Conservation (phyloP, 768 basidiomycete species). For the Mycena galericulata region DNA sequence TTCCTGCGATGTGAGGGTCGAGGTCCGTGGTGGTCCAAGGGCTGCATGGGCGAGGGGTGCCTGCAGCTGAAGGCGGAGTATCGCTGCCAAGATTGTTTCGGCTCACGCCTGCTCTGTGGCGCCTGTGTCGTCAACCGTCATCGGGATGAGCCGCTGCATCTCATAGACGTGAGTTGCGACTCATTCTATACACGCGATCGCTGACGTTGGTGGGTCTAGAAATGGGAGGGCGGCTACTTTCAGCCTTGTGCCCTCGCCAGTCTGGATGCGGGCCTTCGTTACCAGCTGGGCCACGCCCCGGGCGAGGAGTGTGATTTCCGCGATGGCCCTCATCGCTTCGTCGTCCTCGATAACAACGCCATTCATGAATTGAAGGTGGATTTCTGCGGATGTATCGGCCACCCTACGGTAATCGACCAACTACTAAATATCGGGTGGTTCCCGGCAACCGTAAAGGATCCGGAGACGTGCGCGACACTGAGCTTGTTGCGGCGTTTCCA, state of each 20-base stretch:
- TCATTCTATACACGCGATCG: too few species aligned
- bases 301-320: constrained; percentile 24
- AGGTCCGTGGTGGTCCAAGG: constrained; percentile 25
- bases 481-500: constrained; percentile 37
- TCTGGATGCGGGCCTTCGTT: constrained; percentile 17
- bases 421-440: background rate
- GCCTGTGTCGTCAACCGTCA: constrained; percentile 33
- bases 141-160: constrained; percentile 30
- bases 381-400: constrained; percentile 10
- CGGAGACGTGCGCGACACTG: constrained; percentile 30
- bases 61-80: background rate
- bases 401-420: background rate
- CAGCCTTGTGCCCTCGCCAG: constrained; percentile 4
- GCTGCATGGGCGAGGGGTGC: constrained; percentile 6
- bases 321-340: constrained; percentile 16
- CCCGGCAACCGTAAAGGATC: background rate
- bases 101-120: constrained; percentile 19
- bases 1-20: constrained; percentile 31
- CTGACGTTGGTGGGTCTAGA: too few species aligned
- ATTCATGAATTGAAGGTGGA: constrained; percentile 35
- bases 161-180: constrained; percentile 33
- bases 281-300: constrained; percentile 37
- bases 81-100: constrained; percentile 34
- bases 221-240: constrained; percentile 36
- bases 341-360: constrained; percentile 38